phyloP scores from a whole-genome alignment of 305 asterid genomes.

The Fraxinus greggii region DNA sequence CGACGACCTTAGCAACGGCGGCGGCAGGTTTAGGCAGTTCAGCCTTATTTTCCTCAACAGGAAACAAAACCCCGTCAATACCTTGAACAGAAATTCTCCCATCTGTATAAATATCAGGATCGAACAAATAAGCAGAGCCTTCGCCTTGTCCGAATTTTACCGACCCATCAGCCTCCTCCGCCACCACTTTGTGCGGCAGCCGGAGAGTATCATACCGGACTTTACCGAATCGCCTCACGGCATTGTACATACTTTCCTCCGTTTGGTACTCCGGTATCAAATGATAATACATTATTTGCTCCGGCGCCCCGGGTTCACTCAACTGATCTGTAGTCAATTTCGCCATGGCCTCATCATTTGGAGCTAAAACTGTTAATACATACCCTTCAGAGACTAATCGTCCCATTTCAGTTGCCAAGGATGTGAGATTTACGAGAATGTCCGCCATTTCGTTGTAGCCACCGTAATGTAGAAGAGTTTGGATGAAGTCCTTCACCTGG shows the following conservation, averaged over 20 bases:
- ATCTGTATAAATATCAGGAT: slow-evolving; percentile 19
- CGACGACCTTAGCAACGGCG: not conserved
- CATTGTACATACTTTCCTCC: slow-evolving; percentile 19
- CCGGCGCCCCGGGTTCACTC: slow-evolving; percentile 22
- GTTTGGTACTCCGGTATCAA: slow-evolving; percentile 22
- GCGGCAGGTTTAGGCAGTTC: not conserved
- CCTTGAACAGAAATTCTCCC: slow-evolving; percentile 21
- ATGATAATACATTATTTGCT: slow-evolving; percentile 20
- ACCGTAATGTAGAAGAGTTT: slow-evolving; percentile 14
- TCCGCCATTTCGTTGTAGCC: slow-evolving; percentile 20
- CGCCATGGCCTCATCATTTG: slow-evolving; percentile 19
- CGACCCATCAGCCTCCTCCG: slow-evolving; percentile 21
- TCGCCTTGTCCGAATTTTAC: slow-evolving; percentile 15
- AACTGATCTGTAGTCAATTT: slow-evolving; percentile 16
- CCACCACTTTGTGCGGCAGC: slow-evolving; percentile 16
- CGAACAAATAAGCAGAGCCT: slow-evolving; percentile 18
- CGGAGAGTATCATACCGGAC: slow-evolving; percentile 13
- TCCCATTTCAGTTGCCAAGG: slow-evolving; percentile 12
- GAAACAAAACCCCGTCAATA: slow-evolving; percentile 15
- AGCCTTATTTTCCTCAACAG: slow-evolving; percentile 1
- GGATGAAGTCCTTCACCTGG: slow-evolving; percentile 40
- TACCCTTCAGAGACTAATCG: slow-evolving; percentile 17
- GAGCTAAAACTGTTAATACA: slow-evolving; percentile 15
- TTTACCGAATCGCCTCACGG: slow-evolving; percentile 13
- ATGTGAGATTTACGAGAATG: slow-evolving; percentile 13